Evolutionary conservation across 495 filamentous ascomycete species (phyloP), one percentile per base, ranked within the genome.

Genomic region (Chaetomium fimeti): DNA sequence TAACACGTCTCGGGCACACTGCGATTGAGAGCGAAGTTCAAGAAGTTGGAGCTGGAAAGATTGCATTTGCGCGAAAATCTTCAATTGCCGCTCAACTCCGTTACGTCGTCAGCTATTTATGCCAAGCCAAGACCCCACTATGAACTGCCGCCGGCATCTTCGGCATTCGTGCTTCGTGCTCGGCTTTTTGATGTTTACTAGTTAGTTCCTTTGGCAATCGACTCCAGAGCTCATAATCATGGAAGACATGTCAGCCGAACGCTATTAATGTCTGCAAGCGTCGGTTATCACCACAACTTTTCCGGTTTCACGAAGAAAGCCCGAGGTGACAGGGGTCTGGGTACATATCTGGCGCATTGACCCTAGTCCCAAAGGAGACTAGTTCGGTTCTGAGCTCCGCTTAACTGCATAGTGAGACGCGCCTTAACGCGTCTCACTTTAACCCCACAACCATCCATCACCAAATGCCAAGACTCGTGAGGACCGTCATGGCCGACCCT

Each of bases 401-500:
- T 16, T 61, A 52, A 36, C 28, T 61, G 47, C 59, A 61, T 61
- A 53, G n/a, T 13, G 20, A 4, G 38, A 60, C 63, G 51, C 63
- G 57, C 38, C 57, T 20, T 27, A 40, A 47, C 63, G 63, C 63
- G 63, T 65, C 63, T 49, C 48, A 2, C 49, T 43, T 11, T 18
- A 24, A 54, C 57, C 65, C 36, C 48, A 18, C 42, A 27, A 22
- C 32, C 32, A 45, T 28, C 16, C 55, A 60, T 59, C 57, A 57
- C 38, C 42, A 43, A 63, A 18, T 24, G 60, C 63, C 63, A 62
- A 63, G 62, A 61, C 49, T 25, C 40, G 11, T n/a, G 24, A 52
- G 24, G 20, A 56, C 49, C 48, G 45, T 28, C 40, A 73, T 73
- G 71, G 55, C 69, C 3, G 74, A 78, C 22, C 52, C 62, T 15